Conservation (phyloP, 176 grass and related monocot genomes). For the Phyllostachys edulis region DNA sequence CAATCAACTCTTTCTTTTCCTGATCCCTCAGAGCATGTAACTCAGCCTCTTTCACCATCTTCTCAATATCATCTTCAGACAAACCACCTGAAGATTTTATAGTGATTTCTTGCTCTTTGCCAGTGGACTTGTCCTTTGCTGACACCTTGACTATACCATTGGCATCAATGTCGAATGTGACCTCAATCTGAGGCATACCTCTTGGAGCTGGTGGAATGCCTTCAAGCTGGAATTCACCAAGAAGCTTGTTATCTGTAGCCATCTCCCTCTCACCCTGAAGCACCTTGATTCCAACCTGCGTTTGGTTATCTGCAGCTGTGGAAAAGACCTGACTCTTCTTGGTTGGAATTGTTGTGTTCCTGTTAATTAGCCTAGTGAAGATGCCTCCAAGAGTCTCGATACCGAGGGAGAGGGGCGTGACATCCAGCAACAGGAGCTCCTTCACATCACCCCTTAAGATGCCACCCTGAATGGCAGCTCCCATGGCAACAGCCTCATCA, state of each 20-base stretch:
- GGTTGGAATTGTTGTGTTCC: slow-evolving; percentile 96
- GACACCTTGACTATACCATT: slow-evolving; percentile 99
- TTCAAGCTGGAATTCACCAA: slow-evolving; percentile 92
- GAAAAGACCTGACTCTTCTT: slow-evolving; percentile 98
- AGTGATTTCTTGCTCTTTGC: slow-evolving; percentile 94
- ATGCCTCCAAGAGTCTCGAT: slow-evolving; percentile 96
- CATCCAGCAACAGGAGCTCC: slow-evolving; percentile 95
- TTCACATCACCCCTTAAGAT: slow-evolving; percentile 98
- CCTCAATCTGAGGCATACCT: slow-evolving; percentile 89
- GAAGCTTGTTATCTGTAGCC: slow-evolving; percentile 87
- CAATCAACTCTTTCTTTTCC: slow-evolving; percentile 81
- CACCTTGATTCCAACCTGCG: slow-evolving; percentile 82
- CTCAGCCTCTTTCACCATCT: slow-evolving; percentile 96
- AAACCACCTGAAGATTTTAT: slow-evolving; percentile 95
- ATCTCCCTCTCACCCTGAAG: slow-evolving; percentile 99
- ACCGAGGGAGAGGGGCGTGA: slow-evolving; percentile 94
- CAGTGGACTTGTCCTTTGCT: slow-evolving; percentile 78
- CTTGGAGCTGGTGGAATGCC: slow-evolving; percentile 91
- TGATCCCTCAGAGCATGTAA: slow-evolving; percentile 87
- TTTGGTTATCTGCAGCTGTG: slow-evolving; percentile 88
- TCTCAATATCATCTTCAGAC: slow-evolving; percentile 82
- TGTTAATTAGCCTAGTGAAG: slow-evolving; percentile 90
- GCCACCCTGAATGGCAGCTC: slow-evolving; percentile 82
- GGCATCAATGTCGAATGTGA: slow-evolving; percentile 91
- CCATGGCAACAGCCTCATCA: slow-evolving; percentile 97